Percentiles rank a stretch among this genome's conserved stretches.
Evolutionary conservation across 2,329 filamentous ascomycete species (phyloP).

Genomic region (Pseudopyricularia cyperi): DNA sequence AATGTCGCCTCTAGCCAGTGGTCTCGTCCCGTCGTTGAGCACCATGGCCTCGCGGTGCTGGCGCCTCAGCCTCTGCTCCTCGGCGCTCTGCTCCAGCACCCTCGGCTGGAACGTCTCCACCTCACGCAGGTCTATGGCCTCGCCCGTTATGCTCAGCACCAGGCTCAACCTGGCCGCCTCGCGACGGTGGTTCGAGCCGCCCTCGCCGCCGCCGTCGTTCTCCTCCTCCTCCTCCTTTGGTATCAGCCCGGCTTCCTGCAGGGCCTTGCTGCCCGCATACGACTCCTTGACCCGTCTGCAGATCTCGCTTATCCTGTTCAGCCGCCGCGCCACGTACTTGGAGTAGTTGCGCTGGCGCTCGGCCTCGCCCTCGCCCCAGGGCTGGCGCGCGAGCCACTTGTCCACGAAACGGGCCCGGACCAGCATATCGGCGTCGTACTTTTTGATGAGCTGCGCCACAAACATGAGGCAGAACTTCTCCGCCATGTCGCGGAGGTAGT

Average conservation of each 20-base stretch:
- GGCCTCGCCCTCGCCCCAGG: slow-evolving; percentile 46
- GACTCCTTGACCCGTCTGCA: slow-evolving; percentile 34
- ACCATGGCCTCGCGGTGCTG: slow-evolving; percentile 82
- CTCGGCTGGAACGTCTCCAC: slow-evolving; percentile 16
- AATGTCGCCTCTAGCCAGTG: slow-evolving; percentile 63
- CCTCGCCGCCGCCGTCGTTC: slow-evolving; percentile 6
- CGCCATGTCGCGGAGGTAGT: slow-evolving; percentile 45
- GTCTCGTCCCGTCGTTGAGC: slow-evolving; percentile 70
- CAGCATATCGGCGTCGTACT: slow-evolving; percentile 42
- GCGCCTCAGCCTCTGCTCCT: slow-evolving; percentile 61
- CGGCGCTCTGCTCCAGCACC: slow-evolving; percentile 39
- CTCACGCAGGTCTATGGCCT: not conserved
- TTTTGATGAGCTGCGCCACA: slow-evolving; percentile 43
- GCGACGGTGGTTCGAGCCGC: not conserved
- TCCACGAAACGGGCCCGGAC: slow-evolving; percentile 54
- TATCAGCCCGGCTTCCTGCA: slow-evolving; percentile 35
- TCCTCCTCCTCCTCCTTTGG: slow-evolving; percentile 15
- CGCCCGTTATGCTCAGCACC: slow-evolving; percentile 17
- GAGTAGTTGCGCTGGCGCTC: slow-evolving; percentile 41
- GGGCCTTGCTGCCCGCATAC: slow-evolving; percentile 34
- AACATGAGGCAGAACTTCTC: slow-evolving; percentile 49
- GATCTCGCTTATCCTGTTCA: slow-evolving; percentile 40
- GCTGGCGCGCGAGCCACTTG: slow-evolving; percentile 61
- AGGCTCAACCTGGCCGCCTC: slow-evolving; percentile 12
- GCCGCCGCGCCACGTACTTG: slow-evolving; percentile 33